Percentiles rank a stretch among this genome's conserved stretches.
Conservation (phyloP, 1,284 basidiomycete species). For the Phaffia rhodozyma region DNA sequence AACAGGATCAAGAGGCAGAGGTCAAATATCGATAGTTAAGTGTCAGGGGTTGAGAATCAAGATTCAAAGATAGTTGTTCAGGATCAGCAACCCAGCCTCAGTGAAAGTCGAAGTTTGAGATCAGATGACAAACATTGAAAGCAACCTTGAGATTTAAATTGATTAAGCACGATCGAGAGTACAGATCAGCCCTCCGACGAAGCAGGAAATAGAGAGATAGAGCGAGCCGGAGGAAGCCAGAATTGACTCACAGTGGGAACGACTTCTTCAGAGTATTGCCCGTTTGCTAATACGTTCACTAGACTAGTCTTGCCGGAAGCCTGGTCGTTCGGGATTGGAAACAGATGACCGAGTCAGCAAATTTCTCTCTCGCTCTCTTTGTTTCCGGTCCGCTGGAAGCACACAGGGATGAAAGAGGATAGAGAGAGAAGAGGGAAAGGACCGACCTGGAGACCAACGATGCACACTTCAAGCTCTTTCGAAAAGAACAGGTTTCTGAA, state of each 20-base stretch:
- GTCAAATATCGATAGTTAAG: no score
- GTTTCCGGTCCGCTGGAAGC: neutral
- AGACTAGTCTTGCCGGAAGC: conserved; percentile 31
- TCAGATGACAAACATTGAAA: no score
- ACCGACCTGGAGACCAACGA: conserved; percentile 78
- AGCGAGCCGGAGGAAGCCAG: conserved; percentile 44
- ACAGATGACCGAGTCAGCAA: conserved; percentile 21
- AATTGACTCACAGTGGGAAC: conserved; percentile 75
- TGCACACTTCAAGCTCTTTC: conserved; percentile 80
- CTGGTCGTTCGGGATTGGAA: conserved; percentile 3
- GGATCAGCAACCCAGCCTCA: neutral
- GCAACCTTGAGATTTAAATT: neutral
- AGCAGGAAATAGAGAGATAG: neutral
- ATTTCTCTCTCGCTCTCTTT: neutral
- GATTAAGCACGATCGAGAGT: neutral
- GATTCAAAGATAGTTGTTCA: neutral
- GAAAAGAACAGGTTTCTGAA: conserved; percentile 59
- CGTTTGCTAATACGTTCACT: conserved; percentile 76
- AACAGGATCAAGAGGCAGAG: neutral
- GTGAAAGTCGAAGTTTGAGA: no score
- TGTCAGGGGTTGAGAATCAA: no score
- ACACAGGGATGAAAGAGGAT: neutral
- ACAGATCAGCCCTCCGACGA: neutral
- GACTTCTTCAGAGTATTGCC: conserved; percentile 89
- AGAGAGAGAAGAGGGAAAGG: conserved; percentile 17